These are phyloP conservation scores for Boletus reticulatus DNA, from an alignment of 768 basidiomycete genomes.

Conservation along the genomic window DNA sequence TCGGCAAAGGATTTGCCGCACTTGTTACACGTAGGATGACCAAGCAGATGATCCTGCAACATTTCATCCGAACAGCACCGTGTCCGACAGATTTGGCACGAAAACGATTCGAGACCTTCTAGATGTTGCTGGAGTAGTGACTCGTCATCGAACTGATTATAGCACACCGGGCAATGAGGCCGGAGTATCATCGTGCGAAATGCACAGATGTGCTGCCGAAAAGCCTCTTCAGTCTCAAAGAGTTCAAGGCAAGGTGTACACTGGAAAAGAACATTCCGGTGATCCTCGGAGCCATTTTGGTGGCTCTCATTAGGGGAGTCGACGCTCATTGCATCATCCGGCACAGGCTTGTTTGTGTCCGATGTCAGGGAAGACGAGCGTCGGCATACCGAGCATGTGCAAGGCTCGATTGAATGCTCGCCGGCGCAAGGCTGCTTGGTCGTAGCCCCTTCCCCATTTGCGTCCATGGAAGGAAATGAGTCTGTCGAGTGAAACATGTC, in stretches of 20 bases:
- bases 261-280: not conserved
- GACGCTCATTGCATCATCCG: not conserved
- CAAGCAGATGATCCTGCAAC: conserved; percentile 24
- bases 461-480: not conserved
- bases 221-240: conserved; percentile 12
- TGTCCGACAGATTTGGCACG: conserved; percentile 20
- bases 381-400: conserved; percentile 8
- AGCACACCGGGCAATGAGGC: conserved; percentile 23
- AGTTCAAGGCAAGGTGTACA: conserved; percentile 16
- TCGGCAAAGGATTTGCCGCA: conserved; percentile 20
- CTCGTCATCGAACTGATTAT: conserved; percentile 21
- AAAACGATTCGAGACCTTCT: conserved; percentile 8
- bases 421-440: not conserved
- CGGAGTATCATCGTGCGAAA: conserved; percentile 6
- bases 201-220: conserved; percentile 15
- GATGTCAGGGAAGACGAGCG: not conserved
- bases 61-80: conserved; percentile 24
- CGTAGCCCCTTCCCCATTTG: not conserved
- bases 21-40: conserved; percentile 24
- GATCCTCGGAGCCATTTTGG: not conserved
- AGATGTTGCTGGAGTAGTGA: conserved; percentile 17
- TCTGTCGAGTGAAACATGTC: conserved; percentile 10
- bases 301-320: not conserved
- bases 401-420: not conserved
- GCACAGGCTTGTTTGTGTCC: not conserved